Evolutionary conservation across 768 basidiomycete species (phyloP), one percentile per base, ranked within the genome.

Genomic region (Termitomyces sp.): DNA sequence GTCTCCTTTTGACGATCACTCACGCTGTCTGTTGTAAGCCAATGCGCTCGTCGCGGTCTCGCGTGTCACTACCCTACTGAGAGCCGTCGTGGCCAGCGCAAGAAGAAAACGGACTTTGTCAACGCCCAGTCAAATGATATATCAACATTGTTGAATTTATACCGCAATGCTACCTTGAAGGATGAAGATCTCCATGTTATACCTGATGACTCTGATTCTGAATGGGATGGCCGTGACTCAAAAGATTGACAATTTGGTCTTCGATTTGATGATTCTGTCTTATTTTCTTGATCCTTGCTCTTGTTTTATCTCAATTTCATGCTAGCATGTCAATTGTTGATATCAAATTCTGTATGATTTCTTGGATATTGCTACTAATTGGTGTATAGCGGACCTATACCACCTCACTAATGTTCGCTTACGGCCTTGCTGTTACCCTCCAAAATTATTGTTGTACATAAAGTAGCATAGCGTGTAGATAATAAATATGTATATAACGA

Each of bases 21-120:
- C 30, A 41, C 2, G 22, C 28, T 28, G 6, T 33, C 3, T 44
- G 48, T 30, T 28, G 9, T 30, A 30, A 62, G 61, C 33, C 61
- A 62, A 56, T 62, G 61, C 22, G 54, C 48, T 16, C 57, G 61
- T 14, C 58, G 61, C 7, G 58, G 55, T 14, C 54, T 55, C 16
- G 18, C 8, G 10, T 62, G 61, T 36, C 47, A 32, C 28, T 62
- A 59, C 26, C 61, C 61, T 9, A 53, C 61, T 18, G 61, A 59
- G 35, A 62, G 57, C 35, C 58, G 61, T 14, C 58, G 61, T 36
- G 61, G 61, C 20, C 50, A 60, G 55, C 58, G 61, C 40, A 59
- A 48, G 51, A 62, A 55, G 32, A 52, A 11, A 33, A 18, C 14
- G 2, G 46, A 55, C 18, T 11, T 26, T 30, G 11, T 52, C 9